Percentiles rank a stretch among this genome's conserved stretches.
Evolutionary conservation across 805 yeast species (phyloP).

Genomic region (Lachancea sp.): DNA sequence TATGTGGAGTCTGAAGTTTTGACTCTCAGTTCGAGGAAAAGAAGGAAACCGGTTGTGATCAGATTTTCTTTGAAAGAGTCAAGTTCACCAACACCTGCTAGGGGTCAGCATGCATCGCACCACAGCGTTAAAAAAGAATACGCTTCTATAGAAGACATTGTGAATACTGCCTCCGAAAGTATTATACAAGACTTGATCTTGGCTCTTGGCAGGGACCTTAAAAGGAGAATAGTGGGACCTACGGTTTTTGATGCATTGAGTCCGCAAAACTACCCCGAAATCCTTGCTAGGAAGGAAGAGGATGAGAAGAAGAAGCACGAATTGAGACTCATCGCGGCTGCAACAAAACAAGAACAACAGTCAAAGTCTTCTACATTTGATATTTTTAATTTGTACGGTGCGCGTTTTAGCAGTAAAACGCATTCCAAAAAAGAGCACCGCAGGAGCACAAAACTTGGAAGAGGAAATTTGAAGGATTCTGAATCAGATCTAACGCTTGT

Average conservation of each 20-base stretch:
- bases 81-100: not conserved
- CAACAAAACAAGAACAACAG: constrained; percentile 19
- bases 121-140: constrained; percentile 12
- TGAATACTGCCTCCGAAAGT: constrained; percentile 52
- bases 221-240: constrained; percentile 68
- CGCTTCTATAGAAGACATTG: constrained; percentile 31
- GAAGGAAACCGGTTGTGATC: constrained; percentile 20
- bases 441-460: not conserved
- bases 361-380: constrained; percentile 31
- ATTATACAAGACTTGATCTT: constrained; percentile 58
- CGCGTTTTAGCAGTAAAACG: constrained; percentile 8
- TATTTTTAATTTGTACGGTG: constrained; percentile 29
- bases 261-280: constrained; percentile 51
- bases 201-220: constrained; percentile 61
- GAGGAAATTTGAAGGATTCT: not conserved
- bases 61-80: constrained; percentile 15
- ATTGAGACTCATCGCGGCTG: constrained; percentile 10
- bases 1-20: constrained; percentile 22
- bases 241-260: constrained; percentile 54
- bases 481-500: not conserved
- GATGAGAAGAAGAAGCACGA: constrained; percentile 23
- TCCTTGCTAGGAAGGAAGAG: constrained; percentile 32
- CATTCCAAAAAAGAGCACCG: not conserved
- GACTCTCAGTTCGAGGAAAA: constrained; percentile 19
- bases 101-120: not conserved